Conservation (phyloP, 2,329 filamentous ascomycete species). For the Sclerotinia subarctica region DNA sequence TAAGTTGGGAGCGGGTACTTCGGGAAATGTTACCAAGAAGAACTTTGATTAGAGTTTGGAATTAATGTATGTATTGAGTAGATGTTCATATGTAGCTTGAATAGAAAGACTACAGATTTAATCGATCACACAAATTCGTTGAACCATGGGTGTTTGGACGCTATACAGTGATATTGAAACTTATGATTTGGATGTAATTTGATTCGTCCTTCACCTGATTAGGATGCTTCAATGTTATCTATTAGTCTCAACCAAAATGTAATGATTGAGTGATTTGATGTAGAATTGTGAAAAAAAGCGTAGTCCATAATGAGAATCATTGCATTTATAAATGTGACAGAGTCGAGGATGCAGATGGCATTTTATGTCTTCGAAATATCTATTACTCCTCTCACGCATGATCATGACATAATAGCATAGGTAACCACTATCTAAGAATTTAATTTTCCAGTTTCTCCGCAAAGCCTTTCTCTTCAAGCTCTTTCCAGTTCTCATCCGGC, state of each 20-base stretch:
- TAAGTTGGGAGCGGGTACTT: conserved; percentile 7
- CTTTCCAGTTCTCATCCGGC: conserved; percentile 49
- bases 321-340: neutral
- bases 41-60: neutral
- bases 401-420: neutral
- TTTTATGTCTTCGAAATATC: neutral
- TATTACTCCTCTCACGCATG: neutral
- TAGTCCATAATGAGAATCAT: no score
- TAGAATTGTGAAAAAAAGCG: no score
- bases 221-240: no score
- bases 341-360: neutral
- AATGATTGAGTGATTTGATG: no score
- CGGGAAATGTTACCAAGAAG: conserved; percentile 13
- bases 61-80: neutral
- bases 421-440: neutral
- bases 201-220: no score
- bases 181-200: no score
- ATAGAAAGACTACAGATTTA: no score
- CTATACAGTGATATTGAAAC: no score
- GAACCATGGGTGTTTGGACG: no score
- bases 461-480: conserved; percentile 56
- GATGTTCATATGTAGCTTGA: neutral
- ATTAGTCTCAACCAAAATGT: no score
- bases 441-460: conserved; percentile 42
- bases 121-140: no score